Evolutionary conservation across 345 rosid genomes (phyloP), one percentile per base, ranked within the genome.

Genomic region (Hypericum perforatum): DNA sequence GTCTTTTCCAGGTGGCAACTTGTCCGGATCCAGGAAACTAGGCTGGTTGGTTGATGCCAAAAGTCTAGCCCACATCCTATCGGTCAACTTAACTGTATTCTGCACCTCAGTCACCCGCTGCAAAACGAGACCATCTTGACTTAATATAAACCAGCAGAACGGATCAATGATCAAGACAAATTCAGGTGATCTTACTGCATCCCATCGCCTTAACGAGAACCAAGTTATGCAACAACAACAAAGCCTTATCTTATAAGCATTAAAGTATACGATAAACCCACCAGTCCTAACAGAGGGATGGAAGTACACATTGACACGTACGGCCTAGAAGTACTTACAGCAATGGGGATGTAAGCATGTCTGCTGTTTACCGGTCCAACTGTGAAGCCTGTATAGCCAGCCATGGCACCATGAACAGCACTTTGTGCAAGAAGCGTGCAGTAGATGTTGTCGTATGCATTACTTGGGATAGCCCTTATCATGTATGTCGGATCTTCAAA

Each of bases 401-500:
- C 95, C 98, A 91, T 91, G 72, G 96, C 90, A 65, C 98, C 96
- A 72, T 91, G 96, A 62, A 91, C 90, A 0, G 98, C 89, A 76
- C 88, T 78, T 13, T 87, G 96, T 49, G 98, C 98, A 54, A 87
- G 96, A 71, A 87, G 98, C 58, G 94, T 91, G 82, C 98, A 91
- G 72, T 85, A 91, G 16, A 88, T 77, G 67, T 88, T 91, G 81
- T 91, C 96, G 16, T 89, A 91, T 53, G 89, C 96, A 64, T 84
- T 91, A 74, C 98, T 84, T 48, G 86, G 95, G 64, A 85, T 67
- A 54, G 98, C 95, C 60, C 96, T 78, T 68, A 87, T 88, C 96
- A 88, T 87, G 74, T 85, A 91, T 9, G 98, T 88, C 14, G 96
- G 95, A 76, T 91, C 98, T 87, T 86, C 36, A 37, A 16, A 53